phyloP scores from a whole-genome alignment of 495 filamentous ascomycete genomes.

The Xylaria grammica region DNA sequence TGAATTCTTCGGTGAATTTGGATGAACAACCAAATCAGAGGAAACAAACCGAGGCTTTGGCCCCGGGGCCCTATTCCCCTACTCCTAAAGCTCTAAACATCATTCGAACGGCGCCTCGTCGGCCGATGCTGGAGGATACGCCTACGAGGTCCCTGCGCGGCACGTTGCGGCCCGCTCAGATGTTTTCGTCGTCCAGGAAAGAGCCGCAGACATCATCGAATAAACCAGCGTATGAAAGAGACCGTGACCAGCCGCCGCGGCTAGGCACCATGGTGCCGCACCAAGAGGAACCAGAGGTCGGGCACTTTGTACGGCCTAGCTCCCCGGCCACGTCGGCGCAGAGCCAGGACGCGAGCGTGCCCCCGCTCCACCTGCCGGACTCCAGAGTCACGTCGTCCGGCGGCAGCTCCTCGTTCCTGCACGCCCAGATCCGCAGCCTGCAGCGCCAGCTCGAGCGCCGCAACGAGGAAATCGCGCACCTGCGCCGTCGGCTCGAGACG shows the following conservation, averaged over 20 bases:
- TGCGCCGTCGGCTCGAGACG: conserved; percentile 48
- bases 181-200: conserved; percentile 25
- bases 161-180: conserved; percentile 21
- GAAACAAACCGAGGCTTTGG: neutral
- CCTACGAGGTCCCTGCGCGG: conserved; percentile 10
- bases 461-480: conserved; percentile 47
- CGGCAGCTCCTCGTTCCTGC: conserved; percentile 44
- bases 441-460: conserved; percentile 47
- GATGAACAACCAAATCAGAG: neutral
- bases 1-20: neutral
- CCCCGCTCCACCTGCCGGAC: no score
- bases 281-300: conserved; percentile 35
- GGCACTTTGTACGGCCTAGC: conserved; percentile 29
- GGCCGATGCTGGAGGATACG: neutral
- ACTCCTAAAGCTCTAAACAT: neutral
- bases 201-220: conserved; percentile 12
- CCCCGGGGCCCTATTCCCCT: neutral
- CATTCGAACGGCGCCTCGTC: neutral
- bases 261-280: conserved; percentile 34
- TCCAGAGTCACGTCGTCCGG: no score
- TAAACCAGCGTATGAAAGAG: conserved; percentile 8
- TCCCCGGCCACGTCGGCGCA: conserved; percentile 15
- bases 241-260: conserved; percentile 27
- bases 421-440: conserved; percentile 51
- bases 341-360: conserved; percentile 14